Conservation (phyloP, 164 flowering plant species). For the Pachysandra terminalis region DNA sequence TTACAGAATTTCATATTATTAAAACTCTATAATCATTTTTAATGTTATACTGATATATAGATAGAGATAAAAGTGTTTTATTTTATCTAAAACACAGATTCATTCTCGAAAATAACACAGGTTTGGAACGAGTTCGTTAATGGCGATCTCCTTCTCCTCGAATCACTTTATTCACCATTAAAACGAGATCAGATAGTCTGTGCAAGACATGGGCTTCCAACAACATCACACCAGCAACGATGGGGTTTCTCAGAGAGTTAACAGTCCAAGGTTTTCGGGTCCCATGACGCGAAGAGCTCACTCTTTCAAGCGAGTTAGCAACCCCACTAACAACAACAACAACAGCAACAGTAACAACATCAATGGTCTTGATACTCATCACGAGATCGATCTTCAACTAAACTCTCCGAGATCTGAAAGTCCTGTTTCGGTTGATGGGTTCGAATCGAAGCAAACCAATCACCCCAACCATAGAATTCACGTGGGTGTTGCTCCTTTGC, state of each 20-base stretch:
- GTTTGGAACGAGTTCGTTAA: conserved; percentile 8
- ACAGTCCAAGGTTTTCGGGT: conserved; percentile 84
- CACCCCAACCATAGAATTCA: conserved; percentile 31
- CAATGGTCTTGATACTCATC: conserved; percentile 28
- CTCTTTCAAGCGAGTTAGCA: conserved; percentile 85
- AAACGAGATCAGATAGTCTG: neutral
- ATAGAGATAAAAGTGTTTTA: no score
- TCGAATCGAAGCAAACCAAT: conserved; percentile 33
- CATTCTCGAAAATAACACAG: neutral
- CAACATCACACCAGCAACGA: conserved; percentile 24
- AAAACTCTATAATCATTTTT: no score
- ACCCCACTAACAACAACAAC: conserved; percentile 17
- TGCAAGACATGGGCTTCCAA: conserved; percentile 27
- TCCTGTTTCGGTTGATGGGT: conserved; percentile 31
- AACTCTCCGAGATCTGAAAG: conserved; percentile 79
- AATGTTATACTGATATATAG: no score
- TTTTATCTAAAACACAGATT: no score
- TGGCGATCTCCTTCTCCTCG: conserved; percentile 6
- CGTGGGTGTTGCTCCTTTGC: conserved; percentile 10
- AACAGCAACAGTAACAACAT: conserved; percentile 11
- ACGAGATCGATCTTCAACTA: conserved; percentile 65
- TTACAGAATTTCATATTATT: no score
- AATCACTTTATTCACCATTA: neutral
- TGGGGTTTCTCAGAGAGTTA: conserved; percentile 59
- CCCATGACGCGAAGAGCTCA: conserved; percentile 81